phyloP scores from a whole-genome alignment of 805 yeast species.

The Ogataea allantospora region DNA sequence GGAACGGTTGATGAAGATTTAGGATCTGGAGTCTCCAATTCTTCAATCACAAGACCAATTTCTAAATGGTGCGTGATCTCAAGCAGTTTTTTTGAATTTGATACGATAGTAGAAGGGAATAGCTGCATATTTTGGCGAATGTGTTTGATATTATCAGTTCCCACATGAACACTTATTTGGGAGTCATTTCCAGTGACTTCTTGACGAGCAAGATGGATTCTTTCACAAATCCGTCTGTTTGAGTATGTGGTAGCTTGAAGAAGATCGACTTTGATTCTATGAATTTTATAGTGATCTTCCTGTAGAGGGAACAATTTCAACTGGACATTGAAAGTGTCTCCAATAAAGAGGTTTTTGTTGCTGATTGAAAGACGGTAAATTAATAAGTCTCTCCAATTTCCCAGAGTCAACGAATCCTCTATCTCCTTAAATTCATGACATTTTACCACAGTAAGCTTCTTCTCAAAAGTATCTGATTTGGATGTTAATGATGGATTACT shows the following conservation, averaged over 20 bases:
- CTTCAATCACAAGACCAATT: slow-evolving; percentile 10
- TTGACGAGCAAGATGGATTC: not conserved
- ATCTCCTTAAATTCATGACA: slow-evolving; percentile 13
- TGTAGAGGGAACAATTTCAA: slow-evolving; percentile 29
- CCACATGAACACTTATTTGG: slow-evolving; percentile 1
- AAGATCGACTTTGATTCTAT: slow-evolving; percentile 23
- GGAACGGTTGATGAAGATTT: not conserved
- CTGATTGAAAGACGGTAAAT: slow-evolving; percentile 25
- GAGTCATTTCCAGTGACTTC: not conserved
- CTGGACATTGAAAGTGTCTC: slow-evolving; percentile 13
- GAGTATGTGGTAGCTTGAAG: slow-evolving; percentile 25
- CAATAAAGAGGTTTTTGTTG: slow-evolving; percentile 21
- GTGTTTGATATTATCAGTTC: no score
- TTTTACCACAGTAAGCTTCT: slow-evolving; percentile 14
- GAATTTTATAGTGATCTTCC: slow-evolving; percentile 18
- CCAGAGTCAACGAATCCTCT: slow-evolving; percentile 25
- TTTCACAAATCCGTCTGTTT: not conserved
- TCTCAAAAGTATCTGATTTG: slow-evolving; percentile 6
- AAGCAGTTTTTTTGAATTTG: slow-evolving; percentile 17
- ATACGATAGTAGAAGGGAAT: slow-evolving; percentile 23
- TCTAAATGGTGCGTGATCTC: slow-evolving; percentile 24
- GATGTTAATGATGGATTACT: slow-evolving; percentile 1
- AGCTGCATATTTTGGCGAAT: no score
- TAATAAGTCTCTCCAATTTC: slow-evolving; percentile 34
- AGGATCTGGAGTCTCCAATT: not conserved